phyloP scores from a whole-genome alignment of 768 basidiomycete species.

The Suillus paluster region DNA sequence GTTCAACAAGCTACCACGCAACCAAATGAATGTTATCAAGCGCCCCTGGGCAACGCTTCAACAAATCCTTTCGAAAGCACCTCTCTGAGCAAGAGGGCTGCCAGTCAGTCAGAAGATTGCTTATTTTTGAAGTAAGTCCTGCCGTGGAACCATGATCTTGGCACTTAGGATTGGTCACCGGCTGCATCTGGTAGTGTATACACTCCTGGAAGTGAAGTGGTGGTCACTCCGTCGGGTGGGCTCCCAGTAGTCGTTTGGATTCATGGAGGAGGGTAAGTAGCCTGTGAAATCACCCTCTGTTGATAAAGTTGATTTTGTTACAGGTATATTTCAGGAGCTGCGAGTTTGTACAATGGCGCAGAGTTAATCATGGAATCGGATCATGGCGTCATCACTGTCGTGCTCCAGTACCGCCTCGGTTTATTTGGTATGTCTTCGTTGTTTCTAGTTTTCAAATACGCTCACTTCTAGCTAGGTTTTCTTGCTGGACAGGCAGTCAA shows the following conservation, averaged over 20 bases:
- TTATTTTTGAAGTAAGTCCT: slow-evolving; percentile 33
- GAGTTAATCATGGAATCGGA: slow-evolving; percentile 27
- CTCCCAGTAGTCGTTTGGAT: slow-evolving; percentile 33
- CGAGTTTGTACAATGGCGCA: slow-evolving; percentile 16
- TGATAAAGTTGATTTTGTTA: neutral
- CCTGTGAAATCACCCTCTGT: neutral
- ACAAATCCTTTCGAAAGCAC: slow-evolving; percentile 14
- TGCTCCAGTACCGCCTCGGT: slow-evolving; percentile 37
- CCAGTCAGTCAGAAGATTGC: slow-evolving; percentile 31
- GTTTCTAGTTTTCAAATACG: neutral
- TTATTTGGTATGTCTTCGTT: neutral
- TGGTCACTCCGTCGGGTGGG: neutral
- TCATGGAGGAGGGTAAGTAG: slow-evolving; percentile 31
- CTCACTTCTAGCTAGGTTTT: slow-evolving; percentile 35
- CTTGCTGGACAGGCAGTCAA: slow-evolving; percentile 46
- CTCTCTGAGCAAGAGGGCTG: slow-evolving; percentile 8
- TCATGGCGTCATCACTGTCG: slow-evolving; percentile 26
- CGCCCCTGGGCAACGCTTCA: slow-evolving; percentile 14
- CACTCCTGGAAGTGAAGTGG: slow-evolving; percentile 19
- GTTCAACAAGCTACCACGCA: slow-evolving; percentile 20
- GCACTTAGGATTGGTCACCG: neutral
- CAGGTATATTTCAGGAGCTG: slow-evolving; percentile 25
- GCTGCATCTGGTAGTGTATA: slow-evolving; percentile 25
- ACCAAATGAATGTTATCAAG: slow-evolving; percentile 27
- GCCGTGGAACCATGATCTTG: neutral